Evolutionary conservation across 2,329 filamentous ascomycete species (phyloP), one percentile per base, ranked within the genome.

Genomic region (Colletotrichum scovillei): DNA sequence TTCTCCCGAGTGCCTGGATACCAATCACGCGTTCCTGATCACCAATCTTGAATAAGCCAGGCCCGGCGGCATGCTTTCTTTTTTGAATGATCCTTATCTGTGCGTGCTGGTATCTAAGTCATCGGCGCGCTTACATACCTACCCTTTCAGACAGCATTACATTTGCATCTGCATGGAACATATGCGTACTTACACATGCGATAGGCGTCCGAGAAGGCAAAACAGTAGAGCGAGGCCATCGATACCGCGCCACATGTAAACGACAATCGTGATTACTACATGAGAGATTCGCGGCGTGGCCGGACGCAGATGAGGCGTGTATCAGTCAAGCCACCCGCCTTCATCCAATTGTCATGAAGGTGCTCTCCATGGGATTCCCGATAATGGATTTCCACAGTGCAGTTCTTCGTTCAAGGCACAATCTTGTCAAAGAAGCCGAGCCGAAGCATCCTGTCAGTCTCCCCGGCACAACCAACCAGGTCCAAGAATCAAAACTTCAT

Each of bases 61-160:
- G 56, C 58, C 46, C 14, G 30, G 42, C 14, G 30, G 42, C n/a
- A 9, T 55, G 49, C 8, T 26, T 73, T 58, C n/a, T 65, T 49
- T 6, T 53, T 5, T n/a, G 30, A 11, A 35, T 5, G 22, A 19
- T 35, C 28, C 53, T 30, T 32, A 57, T 53, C 53, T 38, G 24
- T 73, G 64, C 53, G 19, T 38, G 63, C 7, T 42, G 38, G 5
- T 42, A 42, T 63, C 69, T 49, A n/a, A 63, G 52, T 63, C 52
- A 64, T 65, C 57, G 11, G 19, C 30, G 67, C 64, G 69, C 69
- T 58, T 69, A 69, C 66, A 73, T 62, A 49, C 66, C 70, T 24
- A 64, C 32, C 52, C 62, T 57, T 55, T 62, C 26, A 42, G 70
- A 70, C 55, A 73, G 16, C 60, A 49, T 65, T 49, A 35, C 70